A percentile compares a stretch with the other conserved stretches of the same genome.
These are phyloP conservation scores for Chamaecyparis obtusa DNA, from an alignment of 75 land plant species.

Conservation along the genomic window DNA sequence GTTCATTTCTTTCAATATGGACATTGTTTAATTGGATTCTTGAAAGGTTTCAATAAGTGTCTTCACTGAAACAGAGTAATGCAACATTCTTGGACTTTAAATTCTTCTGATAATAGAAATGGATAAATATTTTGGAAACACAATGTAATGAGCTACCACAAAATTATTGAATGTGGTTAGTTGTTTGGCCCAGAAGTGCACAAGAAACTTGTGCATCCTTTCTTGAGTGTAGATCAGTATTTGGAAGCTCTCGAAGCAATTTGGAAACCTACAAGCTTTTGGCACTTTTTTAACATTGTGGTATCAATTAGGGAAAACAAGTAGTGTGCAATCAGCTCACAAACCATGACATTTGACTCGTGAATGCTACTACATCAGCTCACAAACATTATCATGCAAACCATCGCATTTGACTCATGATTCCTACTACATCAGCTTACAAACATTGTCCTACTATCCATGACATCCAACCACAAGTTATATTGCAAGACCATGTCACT, in stretches of 20 bases:
- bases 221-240: neutral
- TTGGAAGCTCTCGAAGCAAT: neutral
- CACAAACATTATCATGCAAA: too few relatives aligned
- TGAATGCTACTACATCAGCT: too few relatives aligned
- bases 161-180: neutral
- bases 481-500: too few relatives aligned
- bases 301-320: neutral
- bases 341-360: too few relatives aligned
- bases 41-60: neutral
- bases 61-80: neutral
- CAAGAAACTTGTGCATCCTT: neutral
- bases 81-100: neutral
- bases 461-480: too few relatives aligned
- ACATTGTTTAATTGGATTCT: neutral
- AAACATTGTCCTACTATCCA: too few relatives aligned
- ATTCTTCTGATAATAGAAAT: neutral
- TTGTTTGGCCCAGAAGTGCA: neutral
- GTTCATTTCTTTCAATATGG: constrained; percentile 4
- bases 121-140: neutral
- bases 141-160: neutral
- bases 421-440: too few relatives aligned
- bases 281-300: neutral
- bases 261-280: neutral
- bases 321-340: too few relatives aligned
- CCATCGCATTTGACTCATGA: too few relatives aligned